Evolutionary conservation across 2,329 filamentous ascomycete genomes (phyloP).

Genomic region (Epicoccum sorghinum): DNA sequence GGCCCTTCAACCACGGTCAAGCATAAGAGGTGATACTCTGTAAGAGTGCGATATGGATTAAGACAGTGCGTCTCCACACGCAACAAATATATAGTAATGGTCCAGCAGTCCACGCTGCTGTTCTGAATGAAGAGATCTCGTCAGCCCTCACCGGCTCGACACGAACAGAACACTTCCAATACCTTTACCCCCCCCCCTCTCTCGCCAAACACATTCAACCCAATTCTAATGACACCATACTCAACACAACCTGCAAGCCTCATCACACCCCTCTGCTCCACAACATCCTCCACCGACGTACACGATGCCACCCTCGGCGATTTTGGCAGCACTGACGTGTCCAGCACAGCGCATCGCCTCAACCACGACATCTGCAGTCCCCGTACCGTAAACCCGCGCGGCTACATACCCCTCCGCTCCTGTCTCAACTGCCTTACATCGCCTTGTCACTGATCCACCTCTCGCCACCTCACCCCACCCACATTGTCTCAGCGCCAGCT

Average conservation of each 20-base stretch:
- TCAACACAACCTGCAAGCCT: conserved; percentile 8
- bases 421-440: conserved; percentile 14
- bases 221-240: neutral
- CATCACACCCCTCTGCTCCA: conserved; percentile 4
- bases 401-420: neutral
- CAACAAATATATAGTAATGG: conserved; percentile 30
- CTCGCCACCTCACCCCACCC: neutral
- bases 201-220: neutral
- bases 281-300: conserved; percentile 4
- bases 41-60: conserved; percentile 32
- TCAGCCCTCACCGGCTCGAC: conserved; percentile 15
- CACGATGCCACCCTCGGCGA: conserved; percentile 6
- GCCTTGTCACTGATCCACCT: neutral
- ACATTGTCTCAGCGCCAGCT: conserved; percentile 7
- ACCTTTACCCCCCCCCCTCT: neutral
- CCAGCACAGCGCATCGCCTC: neutral
- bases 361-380: conserved; percentile 6
- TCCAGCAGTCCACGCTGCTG: conserved; percentile 8
- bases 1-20: conserved; percentile 48
- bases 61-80: conserved; percentile 25
- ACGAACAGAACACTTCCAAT: neutral
- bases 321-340: conserved; percentile 14
- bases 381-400: neutral
- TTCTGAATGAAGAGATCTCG: conserved; percentile 24
- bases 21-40: conserved; percentile 39